phyloP scores from a whole-genome alignment of 176 grass and related monocot species.

The Ensete ventricosum region DNA sequence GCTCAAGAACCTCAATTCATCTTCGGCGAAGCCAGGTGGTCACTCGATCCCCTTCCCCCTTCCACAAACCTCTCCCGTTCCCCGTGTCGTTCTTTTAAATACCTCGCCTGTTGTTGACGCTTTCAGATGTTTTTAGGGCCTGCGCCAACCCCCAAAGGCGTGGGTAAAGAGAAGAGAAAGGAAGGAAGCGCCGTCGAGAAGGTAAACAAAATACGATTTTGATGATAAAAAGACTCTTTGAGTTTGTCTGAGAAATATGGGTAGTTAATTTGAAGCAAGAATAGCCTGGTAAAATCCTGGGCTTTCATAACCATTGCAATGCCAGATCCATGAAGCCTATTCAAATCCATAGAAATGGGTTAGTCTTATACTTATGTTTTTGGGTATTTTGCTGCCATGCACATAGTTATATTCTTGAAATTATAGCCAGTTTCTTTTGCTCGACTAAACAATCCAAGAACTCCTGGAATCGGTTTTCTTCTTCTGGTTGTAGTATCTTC shows the following conservation, averaged over 20 bases:
- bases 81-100: neutral
- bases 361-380: neutral
- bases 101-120: neutral
- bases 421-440: neutral
- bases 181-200: neutral
- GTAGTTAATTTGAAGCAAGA: no score
- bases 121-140: neutral
- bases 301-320: no score
- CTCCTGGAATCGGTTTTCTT: neutral
- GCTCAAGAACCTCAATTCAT: constrained; percentile 31
- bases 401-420: neutral
- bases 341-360: no score
- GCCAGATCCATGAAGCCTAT: no score
- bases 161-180: neutral
- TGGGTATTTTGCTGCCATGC: neutral
- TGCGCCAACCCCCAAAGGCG: neutral
- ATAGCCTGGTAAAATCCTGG: no score
- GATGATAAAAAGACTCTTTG: neutral
- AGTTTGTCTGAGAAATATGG: neutral
- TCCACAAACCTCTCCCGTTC: neutral
- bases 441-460: neutral
- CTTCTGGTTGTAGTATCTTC: neutral
- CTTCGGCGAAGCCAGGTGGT: neutral
- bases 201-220: constrained; percentile 7
- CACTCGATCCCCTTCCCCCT: neutral